Conservation (phyloP, 371 early-diverging fungal genomes). For the Zancudomyces culisetae region DNA sequence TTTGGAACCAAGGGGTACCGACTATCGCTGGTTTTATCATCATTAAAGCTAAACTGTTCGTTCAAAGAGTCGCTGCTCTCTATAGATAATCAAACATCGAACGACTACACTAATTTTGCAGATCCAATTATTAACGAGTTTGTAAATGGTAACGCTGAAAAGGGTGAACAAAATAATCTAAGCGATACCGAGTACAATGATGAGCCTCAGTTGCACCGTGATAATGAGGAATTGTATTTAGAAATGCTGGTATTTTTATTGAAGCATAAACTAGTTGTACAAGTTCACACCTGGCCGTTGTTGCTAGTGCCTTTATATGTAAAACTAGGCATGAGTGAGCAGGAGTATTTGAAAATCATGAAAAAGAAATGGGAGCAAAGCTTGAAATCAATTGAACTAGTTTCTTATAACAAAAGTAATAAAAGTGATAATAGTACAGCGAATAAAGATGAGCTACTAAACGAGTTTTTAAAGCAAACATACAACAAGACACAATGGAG, state of each 20-base stretch:
- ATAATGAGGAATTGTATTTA: slow-evolving; percentile 44
- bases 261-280: slow-evolving; percentile 52
- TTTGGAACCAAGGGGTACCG: slow-evolving; percentile 41
- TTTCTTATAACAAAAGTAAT: background rate
- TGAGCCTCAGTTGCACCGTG: slow-evolving; percentile 16
- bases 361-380: slow-evolving; percentile 15
- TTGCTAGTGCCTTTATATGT: slow-evolving; percentile 38
- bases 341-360: slow-evolving; percentile 17
- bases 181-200: too few relatives aligned
- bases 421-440: background rate
- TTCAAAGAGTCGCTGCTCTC: slow-evolving; percentile 22
- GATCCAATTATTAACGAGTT: slow-evolving; percentile 40
- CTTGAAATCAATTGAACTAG: background rate
- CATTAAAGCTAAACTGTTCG: slow-evolving; percentile 51
- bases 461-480: slow-evolving; percentile 11
- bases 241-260: slow-evolving; percentile 65
- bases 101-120: slow-evolving; percentile 13
- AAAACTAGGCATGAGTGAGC: slow-evolving; percentile 25
- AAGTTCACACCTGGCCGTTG: slow-evolving; percentile 64
- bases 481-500: slow-evolving; percentile 10
- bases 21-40: slow-evolving; percentile 47
- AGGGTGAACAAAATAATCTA: too few relatives aligned
- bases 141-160: too few relatives aligned
- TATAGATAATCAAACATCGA: background rate
- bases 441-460: background rate